Percentiles rank a stretch among this genome's conserved stretches.
These are phyloP conservation scores for Wallacemonas sp. DNA, from an alignment of 208 protist species.

Conservation along the genomic window DNA sequence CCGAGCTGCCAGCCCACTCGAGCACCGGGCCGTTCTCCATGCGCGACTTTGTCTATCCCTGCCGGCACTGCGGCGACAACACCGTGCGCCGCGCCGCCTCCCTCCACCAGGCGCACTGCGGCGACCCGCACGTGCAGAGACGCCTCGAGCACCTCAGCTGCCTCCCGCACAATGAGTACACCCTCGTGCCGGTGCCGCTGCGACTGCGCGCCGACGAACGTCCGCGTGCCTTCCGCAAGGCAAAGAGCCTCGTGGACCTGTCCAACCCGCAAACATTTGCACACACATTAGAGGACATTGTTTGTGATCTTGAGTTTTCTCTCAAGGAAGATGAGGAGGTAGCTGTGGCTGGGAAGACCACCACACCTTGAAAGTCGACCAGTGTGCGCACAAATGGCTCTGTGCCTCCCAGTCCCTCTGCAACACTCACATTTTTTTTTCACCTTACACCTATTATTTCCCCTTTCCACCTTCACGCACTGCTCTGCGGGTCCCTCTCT, in stretches of 20 bases:
- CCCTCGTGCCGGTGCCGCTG: slow-evolving; percentile 41
- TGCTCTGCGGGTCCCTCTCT: too few relatives aligned
- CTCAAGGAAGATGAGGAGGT: slow-evolving; percentile 34
- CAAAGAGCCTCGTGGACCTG: slow-evolving; percentile 70
- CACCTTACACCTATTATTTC: too few relatives aligned
- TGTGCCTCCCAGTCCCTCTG: too few relatives aligned
- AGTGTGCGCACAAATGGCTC: too few relatives aligned
- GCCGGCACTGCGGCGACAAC: slow-evolving; percentile 57
- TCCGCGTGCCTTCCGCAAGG: slow-evolving; percentile 30
- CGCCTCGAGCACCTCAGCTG: slow-evolving; percentile 60
- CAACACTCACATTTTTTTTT: too few relatives aligned
- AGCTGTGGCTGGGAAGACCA: not conserved
- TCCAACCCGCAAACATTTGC: slow-evolving; percentile 81
- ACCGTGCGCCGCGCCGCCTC: slow-evolving; percentile 37
- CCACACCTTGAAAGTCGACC: too few relatives aligned
- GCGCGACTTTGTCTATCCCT: slow-evolving; percentile 31
- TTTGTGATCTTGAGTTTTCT: slow-evolving; percentile 71
- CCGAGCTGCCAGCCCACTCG: not conserved
- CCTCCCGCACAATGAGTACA: slow-evolving; percentile 73
- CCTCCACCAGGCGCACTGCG: slow-evolving; percentile 68
- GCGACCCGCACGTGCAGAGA: slow-evolving; percentile 54
- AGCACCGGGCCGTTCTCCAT: not conserved
- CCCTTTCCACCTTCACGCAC: too few relatives aligned
- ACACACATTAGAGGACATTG: slow-evolving; percentile 76
- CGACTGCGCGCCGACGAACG: slow-evolving; percentile 40